Evolutionary conservation across 768 basidiomycete genomes (phyloP), one percentile per base, ranked within the genome.

Genomic region (Kwoniella europaea): DNA sequence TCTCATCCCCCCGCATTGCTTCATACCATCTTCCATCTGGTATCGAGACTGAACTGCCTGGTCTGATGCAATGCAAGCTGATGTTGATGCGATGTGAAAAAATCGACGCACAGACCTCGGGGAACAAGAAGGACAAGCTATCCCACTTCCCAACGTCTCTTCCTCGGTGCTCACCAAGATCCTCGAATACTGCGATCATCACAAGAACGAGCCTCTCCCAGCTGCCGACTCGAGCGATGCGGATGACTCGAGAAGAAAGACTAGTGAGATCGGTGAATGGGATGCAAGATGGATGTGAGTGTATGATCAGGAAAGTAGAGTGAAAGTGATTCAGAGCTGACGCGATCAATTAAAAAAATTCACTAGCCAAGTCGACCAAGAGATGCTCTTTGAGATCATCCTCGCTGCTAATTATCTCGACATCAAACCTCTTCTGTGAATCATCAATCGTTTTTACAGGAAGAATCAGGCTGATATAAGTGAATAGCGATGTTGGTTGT

Each of bases 341-440:
- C 63, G 42, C 46, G 10, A 59, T 41, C n/a, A n/a, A 20, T 35
- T n/a, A 54, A 44, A 65, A 5, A 3, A 24, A 42, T 67, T 57
- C 53, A 43, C 27, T 27, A 68, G 63, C 55, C 73, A 84, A 55
- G 97, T 98, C 70, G 97, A 98, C 87, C 97, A 98, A 85, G 97
- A 98, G 86, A 98, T 98, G 96, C 88, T 99, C 6, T 98, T 98
- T 76, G 97, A 99, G 86, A 99, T 98, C 84, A 99, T 98, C 84
- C 91, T 98, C 66, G 97, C 97, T 10, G 97, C 97, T 74, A 99
- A 99, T 87, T 99, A 99, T 86, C 91, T 99, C 76, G 97, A 99
- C 82, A 98, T 99, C 88, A 98, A 98, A 86, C 91, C 95, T 22
- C 88, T 98, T 59, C 89, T 98, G 96, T 97, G 79, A 76, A 92